A percentile compares a stretch with the other conserved stretches of the same genome.
phyloP scores from a whole-genome alignment of 495 filamentous ascomycete genomes.

The Oleoguttula mirabilis region DNA sequence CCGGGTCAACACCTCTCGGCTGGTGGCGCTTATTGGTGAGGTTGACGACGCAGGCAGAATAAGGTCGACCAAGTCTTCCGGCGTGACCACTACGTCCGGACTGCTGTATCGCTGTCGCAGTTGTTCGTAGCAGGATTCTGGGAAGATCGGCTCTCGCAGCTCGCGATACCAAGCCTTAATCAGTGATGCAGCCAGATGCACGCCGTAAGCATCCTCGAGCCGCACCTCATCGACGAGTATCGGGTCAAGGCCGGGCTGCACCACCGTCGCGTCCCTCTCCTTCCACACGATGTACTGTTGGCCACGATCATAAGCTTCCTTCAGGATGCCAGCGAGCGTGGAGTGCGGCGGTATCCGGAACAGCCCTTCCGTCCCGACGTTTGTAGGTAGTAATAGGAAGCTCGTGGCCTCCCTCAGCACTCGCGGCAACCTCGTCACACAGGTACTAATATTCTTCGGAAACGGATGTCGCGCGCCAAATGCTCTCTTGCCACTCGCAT shows the following conservation, averaged over 20 bases:
- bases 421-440: constrained; percentile 35
- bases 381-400: constrained; percentile 36
- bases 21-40: constrained; percentile 28
- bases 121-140: constrained; percentile 32
- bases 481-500: constrained; percentile 35
- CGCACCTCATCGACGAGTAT: constrained; percentile 31
- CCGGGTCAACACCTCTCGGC: constrained; percentile 35
- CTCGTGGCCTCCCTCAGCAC: constrained; percentile 40
- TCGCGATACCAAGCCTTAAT: constrained; percentile 47
- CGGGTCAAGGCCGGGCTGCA: constrained; percentile 22
- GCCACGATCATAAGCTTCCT: constrained; percentile 42
- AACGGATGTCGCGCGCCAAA: constrained; percentile 34
- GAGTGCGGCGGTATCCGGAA: constrained; percentile 41
- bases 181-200: constrained; percentile 38
- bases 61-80: constrained; percentile 26
- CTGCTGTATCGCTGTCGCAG: constrained; percentile 28
- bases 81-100: constrained; percentile 17
- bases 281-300: constrained; percentile 42
- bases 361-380: constrained; percentile 38
- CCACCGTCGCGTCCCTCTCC: constrained; percentile 27
- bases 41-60: constrained; percentile 30
- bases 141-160: constrained; percentile 40
- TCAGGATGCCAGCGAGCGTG: constrained; percentile 36
- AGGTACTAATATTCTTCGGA: constrained; percentile 26
- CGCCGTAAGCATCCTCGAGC: constrained; percentile 38